phyloP scores from a whole-genome alignment of 495 filamentous ascomycete species.

The Trichoderma parareesei region DNA sequence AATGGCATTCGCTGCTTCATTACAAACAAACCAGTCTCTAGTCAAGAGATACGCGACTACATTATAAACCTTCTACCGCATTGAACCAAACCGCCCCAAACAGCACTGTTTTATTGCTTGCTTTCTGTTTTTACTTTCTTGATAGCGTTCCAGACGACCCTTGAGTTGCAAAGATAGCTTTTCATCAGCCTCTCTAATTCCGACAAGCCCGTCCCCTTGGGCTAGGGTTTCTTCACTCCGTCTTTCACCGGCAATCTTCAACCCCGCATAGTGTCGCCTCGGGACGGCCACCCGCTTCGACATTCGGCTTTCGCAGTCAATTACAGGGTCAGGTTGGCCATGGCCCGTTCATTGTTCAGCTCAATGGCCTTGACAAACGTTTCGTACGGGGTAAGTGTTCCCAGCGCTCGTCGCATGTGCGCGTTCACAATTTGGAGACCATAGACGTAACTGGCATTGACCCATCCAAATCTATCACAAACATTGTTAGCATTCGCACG shows the following conservation, averaged over 20 bases:
- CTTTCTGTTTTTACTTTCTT: conserved; percentile 5
- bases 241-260: not conserved
- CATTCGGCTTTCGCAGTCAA: not conserved
- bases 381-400: conserved; percentile 74
- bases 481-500: conserved; percentile 24
- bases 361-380: conserved; percentile 53
- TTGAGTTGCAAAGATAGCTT: not conserved
- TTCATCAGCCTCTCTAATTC: not conserved
- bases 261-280: not conserved
- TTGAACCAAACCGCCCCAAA: not conserved
- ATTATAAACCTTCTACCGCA: not conserved
- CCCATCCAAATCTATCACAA: conserved; percentile 81
- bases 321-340: conserved; percentile 24
- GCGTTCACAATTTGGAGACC: conserved; percentile 76
- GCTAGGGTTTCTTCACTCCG: no score
- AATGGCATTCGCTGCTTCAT: not conserved
- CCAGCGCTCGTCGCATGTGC: conserved; percentile 78
- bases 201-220: not conserved
- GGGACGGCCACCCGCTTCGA: not conserved
- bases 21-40: no score
- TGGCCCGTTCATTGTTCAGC: conserved; percentile 33
- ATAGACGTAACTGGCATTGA: conserved; percentile 92
- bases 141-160: not conserved
- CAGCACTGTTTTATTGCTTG: not conserved
- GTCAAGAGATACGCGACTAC: no score